Evolutionary conservation across 257 asterid species (phyloP).

Genomic region (Osmanthus fragrans): DNA sequence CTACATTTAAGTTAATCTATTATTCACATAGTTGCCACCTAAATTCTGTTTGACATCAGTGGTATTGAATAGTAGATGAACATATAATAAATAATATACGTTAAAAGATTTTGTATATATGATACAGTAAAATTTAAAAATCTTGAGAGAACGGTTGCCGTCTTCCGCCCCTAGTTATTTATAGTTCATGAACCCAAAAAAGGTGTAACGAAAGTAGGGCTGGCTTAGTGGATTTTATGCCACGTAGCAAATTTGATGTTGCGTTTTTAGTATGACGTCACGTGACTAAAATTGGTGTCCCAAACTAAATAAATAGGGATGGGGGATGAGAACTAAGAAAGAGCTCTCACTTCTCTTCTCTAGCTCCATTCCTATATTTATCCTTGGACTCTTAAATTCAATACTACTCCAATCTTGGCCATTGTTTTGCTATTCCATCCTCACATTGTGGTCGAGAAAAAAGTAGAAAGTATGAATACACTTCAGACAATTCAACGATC

Average conservation of each 20-base stretch:
- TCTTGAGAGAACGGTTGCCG: too few species aligned
- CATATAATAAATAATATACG: too few species aligned
- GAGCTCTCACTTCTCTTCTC: not conserved
- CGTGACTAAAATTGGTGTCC: slow-evolving; percentile 37
- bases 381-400: not conserved
- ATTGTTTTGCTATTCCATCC: not conserved
- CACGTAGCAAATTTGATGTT: slow-evolving; percentile 38
- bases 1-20: too few species aligned
- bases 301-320: slow-evolving; percentile 53
- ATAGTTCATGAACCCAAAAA: not conserved
- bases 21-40: too few species aligned
- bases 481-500: not conserved
- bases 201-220: not conserved
- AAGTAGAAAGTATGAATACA: not conserved
- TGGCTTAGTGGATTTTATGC: slow-evolving; percentile 20
- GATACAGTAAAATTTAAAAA: too few species aligned
- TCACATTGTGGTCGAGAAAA: slow-evolving; percentile 19
- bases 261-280: slow-evolving; percentile 34
- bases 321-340: slow-evolving; percentile 8
- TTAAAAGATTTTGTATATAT: too few species aligned
- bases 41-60: too few species aligned
- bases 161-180: not conserved
- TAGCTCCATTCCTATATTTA: not conserved
- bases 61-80: too few species aligned
- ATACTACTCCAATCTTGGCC: not conserved